A percentile compares a stretch with the other conserved stretches of the same genome.
phyloP scores from a whole-genome alignment of 2,329 filamentous ascomycete genomes.

The Colletotrichum salicis region DNA sequence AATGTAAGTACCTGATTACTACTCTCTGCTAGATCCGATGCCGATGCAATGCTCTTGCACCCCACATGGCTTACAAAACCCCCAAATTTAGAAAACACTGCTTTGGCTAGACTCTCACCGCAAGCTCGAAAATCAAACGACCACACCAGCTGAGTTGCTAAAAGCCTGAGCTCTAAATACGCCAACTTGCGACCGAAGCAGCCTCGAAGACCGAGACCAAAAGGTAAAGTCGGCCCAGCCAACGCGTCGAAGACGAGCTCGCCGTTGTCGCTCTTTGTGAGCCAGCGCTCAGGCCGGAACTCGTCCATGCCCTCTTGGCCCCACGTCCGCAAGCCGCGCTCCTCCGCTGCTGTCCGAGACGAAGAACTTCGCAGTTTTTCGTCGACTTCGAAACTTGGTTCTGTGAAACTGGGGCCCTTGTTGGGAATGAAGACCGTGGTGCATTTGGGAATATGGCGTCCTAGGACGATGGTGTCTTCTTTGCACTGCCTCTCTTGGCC shows the following conservation, averaged over 20 bases:
- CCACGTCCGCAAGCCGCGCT: background rate
- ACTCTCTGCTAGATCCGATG: background rate
- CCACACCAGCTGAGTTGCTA: constrained; percentile 44
- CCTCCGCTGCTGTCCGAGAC: background rate
- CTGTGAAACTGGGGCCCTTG: background rate
- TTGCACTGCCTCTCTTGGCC: background rate
- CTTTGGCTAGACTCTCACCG: constrained; percentile 36
- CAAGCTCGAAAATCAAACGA: constrained; percentile 40
- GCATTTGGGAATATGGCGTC: background rate
- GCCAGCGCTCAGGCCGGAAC: background rate
- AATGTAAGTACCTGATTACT: background rate
- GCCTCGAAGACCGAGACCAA: constrained; percentile 8
- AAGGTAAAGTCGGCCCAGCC: constrained; percentile 9
- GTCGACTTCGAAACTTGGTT: background rate
- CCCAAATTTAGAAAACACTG: constrained; percentile 25
- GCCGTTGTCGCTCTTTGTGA: background rate
- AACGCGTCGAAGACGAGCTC: background rate
- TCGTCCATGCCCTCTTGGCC: background rate
- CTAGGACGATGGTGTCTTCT: background rate
- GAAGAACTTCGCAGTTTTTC: background rate
- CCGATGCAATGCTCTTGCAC: background rate
- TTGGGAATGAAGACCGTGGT: background rate
- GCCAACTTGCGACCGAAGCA: constrained; percentile 33
- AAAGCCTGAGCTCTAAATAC: constrained; percentile 43
- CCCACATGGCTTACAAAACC: background rate